Evolutionary conservation across 208 protist species (phyloP).

Genomic region (Trypanosoma congolense): DNA sequence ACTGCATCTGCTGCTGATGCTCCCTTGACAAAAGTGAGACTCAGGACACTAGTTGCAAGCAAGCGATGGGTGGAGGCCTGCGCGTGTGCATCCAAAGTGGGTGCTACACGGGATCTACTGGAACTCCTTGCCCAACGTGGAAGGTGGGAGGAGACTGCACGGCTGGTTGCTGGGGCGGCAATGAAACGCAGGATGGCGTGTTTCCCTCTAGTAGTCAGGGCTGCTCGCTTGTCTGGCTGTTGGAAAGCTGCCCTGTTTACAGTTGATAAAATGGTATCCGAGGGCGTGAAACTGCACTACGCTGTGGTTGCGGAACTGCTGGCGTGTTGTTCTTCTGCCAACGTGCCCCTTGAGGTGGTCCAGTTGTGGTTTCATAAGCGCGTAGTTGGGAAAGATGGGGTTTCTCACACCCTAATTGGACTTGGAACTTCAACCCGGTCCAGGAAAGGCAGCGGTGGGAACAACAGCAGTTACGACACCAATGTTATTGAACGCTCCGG

Average conservation of each 20-base stretch:
- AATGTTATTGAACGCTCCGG: background rate
- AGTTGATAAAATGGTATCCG: slow-evolving; percentile 4
- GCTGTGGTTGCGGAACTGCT: slow-evolving; percentile 11
- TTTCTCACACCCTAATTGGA: slow-evolving; percentile 3
- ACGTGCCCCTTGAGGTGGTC: slow-evolving; percentile 16
- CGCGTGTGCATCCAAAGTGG: background rate
- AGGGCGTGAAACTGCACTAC: slow-evolving; percentile 11
- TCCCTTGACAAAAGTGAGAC: background rate
- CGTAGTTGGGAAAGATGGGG: background rate
- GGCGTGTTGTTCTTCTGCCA: slow-evolving; percentile 11
- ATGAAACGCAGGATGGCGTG: background rate
- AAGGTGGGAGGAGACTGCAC: slow-evolving; percentile 11
- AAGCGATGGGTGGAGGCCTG: slow-evolving; percentile 11
- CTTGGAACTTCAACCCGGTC: background rate
- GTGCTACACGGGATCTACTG: slow-evolving; percentile 4
- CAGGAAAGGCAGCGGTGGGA: background rate
- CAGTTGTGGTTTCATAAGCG: slow-evolving; percentile 14
- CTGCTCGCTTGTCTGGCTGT: slow-evolving; percentile 5
- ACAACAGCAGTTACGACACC: background rate
- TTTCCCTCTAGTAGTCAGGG: slow-evolving; percentile 8
- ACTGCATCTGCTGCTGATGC: background rate
- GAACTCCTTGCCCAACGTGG: slow-evolving; percentile 9
- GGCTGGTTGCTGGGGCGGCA: background rate
- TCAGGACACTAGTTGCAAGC: slow-evolving; percentile 1
- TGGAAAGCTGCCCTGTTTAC: slow-evolving; percentile 8